Evolutionary conservation across 352 stramenopile genomes (phyloP), one percentile per base, ranked within the genome.

Genomic region (Phytophthora pinifolia): DNA sequence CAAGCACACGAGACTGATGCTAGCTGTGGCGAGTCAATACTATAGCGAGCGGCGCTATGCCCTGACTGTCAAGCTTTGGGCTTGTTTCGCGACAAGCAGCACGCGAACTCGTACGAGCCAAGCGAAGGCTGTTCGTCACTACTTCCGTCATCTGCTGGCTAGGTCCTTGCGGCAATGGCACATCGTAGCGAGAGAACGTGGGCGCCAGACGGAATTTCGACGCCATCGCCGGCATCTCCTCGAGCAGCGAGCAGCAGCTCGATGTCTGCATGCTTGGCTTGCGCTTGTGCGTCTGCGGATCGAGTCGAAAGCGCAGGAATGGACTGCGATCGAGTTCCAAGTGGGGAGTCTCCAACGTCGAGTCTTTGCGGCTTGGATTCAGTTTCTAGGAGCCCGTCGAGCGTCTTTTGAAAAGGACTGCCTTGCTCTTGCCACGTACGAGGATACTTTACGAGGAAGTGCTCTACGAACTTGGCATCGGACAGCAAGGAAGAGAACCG

Each of bases 141-240:
- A 67, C 38, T 79, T 85, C 20, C n/a, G 31, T 14, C 32, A 18
- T 1, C 35, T 72, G 6, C 34, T 72, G 51, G 51, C 41, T 9
- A 55, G 20, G 4, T 46, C 59, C 3, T 9, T 85, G 14, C 20
- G 66, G 14, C 27, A 44, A 9, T 85, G 72, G 74, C 68, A 70
- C 38, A 25, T 63, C 5, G 46, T 39, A n/a, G 49, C 20, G 25
- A 39, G 54, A 50, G 48, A 32, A 17, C 33, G 32, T 35, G 63
- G 46, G 56, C 65, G 47, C 6, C 46, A 60, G 29, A 31, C 0
- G 32, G 43, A 59, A 25, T 58, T 74, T 6, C 32, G 76, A 15
- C 9, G 14, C 1, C 33, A 51, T 31, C 48, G 57, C 4, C 46
- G 51, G 4, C 49, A 67, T 6, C n/a, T 53, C 39, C 57, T 35